A percentile compares a stretch with the other conserved stretches of the same genome.
Evolutionary conservation across 129 eudicot species (phyloP).

Genomic region (Deinandra increscens): DNA sequence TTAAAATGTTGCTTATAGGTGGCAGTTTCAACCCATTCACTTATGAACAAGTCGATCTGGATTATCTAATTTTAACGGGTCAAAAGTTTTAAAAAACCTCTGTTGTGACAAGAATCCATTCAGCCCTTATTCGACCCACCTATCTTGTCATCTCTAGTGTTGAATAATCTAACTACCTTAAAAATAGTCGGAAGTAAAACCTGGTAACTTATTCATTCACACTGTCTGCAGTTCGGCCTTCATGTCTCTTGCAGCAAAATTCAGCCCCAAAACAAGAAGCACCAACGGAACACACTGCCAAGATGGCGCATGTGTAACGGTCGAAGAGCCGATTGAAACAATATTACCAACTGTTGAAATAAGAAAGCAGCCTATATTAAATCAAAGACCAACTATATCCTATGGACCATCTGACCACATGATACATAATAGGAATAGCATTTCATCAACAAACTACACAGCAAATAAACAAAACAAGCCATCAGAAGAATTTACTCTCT

Average conservation of each 20-base stretch:
- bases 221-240: constrained; percentile 78
- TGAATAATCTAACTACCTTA: neutral
- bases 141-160: neutral
- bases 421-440: constrained; percentile 12
- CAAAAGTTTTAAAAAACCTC: neutral
- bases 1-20: constrained; percentile 4
- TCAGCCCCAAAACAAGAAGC: constrained; percentile 40
- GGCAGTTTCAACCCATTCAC: constrained; percentile 4
- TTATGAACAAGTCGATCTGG: neutral
- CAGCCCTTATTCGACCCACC: neutral
- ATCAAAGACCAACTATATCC: constrained; percentile 32
- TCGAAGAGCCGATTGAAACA: constrained; percentile 49
- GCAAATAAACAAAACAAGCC: constrained; percentile 21
- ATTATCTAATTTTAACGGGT: neutral
- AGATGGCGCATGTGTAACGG: constrained; percentile 24
- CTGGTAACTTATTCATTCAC: constrained; percentile 13
- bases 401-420: constrained; percentile 26
- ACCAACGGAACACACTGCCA: constrained; percentile 21
- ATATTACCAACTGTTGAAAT: constrained; percentile 37
- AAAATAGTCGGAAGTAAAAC: neutral
- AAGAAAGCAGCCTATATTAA: constrained; percentile 32
- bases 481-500: constrained; percentile 44
- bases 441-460: constrained; percentile 19
- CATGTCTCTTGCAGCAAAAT: constrained; percentile 79
- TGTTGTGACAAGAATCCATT: neutral